Evolutionary conservation across 345 rosid species (phyloP).

Genomic region (Eucalyptus curtisii): DNA sequence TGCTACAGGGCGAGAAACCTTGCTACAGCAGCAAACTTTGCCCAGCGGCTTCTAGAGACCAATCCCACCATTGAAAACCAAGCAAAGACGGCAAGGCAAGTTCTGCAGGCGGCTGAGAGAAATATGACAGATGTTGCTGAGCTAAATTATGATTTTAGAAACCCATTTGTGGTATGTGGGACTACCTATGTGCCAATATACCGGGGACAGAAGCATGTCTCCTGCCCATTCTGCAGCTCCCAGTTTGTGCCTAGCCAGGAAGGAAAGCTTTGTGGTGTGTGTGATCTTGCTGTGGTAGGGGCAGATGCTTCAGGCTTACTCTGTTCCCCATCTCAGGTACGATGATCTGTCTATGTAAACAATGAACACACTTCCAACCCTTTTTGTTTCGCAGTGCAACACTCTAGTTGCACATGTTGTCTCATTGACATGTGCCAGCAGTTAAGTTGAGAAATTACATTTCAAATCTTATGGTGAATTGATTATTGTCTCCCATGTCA

Average conservation of each 20-base stretch:
- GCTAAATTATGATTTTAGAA: slow-evolving; percentile 81
- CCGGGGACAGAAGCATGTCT: slow-evolving; percentile 71
- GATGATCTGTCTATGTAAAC: slow-evolving; percentile 11
- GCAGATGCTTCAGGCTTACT: slow-evolving; percentile 92
- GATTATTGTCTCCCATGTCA: background rate
- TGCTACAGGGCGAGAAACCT: slow-evolving; percentile 79
- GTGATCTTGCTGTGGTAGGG: slow-evolving; percentile 77
- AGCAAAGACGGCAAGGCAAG: slow-evolving; percentile 70
- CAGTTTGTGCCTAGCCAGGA: slow-evolving; percentile 65
- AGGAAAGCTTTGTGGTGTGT: slow-evolving; percentile 65
- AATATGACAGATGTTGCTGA: slow-evolving; percentile 51
- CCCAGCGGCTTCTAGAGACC: slow-evolving; percentile 67
- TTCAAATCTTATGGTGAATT: background rate
- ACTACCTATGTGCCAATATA: slow-evolving; percentile 90
- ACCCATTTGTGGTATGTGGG: slow-evolving; percentile 84
- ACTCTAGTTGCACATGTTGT: background rate
- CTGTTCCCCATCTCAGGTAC: slow-evolving; percentile 75
- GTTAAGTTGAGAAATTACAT: background rate
- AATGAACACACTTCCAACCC: background rate
- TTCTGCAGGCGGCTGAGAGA: slow-evolving; percentile 69
- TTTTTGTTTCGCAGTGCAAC: background rate
- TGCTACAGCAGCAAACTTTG: slow-evolving; percentile 74
- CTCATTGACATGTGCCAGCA: background rate
- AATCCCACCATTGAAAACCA: slow-evolving; percentile 69
- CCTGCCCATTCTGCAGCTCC: slow-evolving; percentile 80